Conservation (phyloP, 1,284 basidiomycete genomes). For the Taiwanofungus camphoratus region DNA sequence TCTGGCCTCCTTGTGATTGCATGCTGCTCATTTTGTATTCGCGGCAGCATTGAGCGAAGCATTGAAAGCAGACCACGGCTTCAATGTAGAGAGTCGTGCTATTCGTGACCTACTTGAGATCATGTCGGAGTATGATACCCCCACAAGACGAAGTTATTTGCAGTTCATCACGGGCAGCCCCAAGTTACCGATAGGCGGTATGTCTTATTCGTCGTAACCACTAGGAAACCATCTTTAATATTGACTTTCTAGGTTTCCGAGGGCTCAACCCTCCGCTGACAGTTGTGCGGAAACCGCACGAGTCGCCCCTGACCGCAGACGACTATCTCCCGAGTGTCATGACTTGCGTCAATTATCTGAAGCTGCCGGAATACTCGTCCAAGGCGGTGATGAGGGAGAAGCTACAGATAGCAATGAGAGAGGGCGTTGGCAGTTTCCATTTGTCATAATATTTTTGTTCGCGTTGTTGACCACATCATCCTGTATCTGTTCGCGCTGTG, state of each 20-base stretch:
- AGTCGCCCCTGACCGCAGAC: constrained; percentile 84
- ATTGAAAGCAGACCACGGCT: constrained; percentile 97
- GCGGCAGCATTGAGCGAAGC: constrained; percentile 76
- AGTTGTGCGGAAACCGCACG: constrained; percentile 95
- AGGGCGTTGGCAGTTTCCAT: constrained; percentile 94
- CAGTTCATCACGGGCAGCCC: constrained; percentile 98
- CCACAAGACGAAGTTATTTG: constrained; percentile 81
- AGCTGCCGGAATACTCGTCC: constrained; percentile 88
- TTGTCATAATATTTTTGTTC: constrained; percentile 54
- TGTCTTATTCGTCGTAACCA: constrained; percentile 19
- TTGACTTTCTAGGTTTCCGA: constrained; percentile 73
- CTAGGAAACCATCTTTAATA: background rate
- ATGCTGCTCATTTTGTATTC: constrained; percentile 14
- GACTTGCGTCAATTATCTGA: constrained; percentile 98
- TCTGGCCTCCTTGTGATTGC: background rate
- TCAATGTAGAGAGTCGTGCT: constrained; percentile 88
- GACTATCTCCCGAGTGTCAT: constrained; percentile 97
- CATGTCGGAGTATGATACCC: constrained; percentile 75
- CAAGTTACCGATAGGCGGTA: constrained; percentile 89
- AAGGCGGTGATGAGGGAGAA: constrained; percentile 80
- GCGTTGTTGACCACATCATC: background rate
- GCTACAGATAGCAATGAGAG: constrained; percentile 76
- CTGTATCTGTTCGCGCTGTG: constrained; percentile 5
- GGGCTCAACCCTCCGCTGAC: constrained; percentile 93
- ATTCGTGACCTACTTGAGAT: constrained; percentile 86